A percentile compares a stretch with the other conserved stretches of the same genome.
Evolutionary conservation across 129 eudicot species (phyloP).

Genomic region (Escallonia rubra): DNA sequence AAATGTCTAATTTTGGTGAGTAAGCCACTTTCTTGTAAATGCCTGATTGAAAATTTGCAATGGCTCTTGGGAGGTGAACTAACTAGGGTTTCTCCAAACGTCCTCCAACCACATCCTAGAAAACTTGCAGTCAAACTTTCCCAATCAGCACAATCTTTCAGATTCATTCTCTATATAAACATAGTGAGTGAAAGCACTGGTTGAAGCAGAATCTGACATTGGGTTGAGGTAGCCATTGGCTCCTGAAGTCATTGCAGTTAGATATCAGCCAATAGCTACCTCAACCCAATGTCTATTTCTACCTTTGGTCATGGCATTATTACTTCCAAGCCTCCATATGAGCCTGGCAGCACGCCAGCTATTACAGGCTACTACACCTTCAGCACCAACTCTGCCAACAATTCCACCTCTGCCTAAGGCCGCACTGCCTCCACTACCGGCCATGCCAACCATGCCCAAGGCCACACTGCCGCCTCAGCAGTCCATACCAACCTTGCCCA

Average conservation of each 20-base stretch:
- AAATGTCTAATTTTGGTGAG: neutral
- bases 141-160: neutral
- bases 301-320: constrained; percentile 6
- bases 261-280: constrained; percentile 8
- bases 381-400: constrained; percentile 21
- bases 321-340: constrained; percentile 16
- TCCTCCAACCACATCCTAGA: constrained; percentile 5
- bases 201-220: neutral
- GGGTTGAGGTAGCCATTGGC: too few relatives aligned
- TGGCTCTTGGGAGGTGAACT: constrained; percentile 8
- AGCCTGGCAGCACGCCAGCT: constrained; percentile 30
- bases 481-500: constrained; percentile 16
- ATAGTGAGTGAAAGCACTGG: neutral
- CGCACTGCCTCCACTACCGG: constrained; percentile 25
- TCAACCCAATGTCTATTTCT: neutral
- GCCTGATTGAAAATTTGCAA: neutral
- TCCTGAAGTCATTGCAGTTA: neutral
- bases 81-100: constrained; percentile 1
- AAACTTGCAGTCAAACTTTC: neutral
- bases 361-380: constrained; percentile 12
- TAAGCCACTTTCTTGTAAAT: neutral
- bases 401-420: constrained; percentile 14
- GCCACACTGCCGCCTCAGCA: constrained; percentile 6
- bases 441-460: constrained; percentile 10
- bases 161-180: neutral